Evolutionary conservation across 2,329 filamentous ascomycete genomes (phyloP).

Genomic region (Neofusicoccum cordaticola): DNA sequence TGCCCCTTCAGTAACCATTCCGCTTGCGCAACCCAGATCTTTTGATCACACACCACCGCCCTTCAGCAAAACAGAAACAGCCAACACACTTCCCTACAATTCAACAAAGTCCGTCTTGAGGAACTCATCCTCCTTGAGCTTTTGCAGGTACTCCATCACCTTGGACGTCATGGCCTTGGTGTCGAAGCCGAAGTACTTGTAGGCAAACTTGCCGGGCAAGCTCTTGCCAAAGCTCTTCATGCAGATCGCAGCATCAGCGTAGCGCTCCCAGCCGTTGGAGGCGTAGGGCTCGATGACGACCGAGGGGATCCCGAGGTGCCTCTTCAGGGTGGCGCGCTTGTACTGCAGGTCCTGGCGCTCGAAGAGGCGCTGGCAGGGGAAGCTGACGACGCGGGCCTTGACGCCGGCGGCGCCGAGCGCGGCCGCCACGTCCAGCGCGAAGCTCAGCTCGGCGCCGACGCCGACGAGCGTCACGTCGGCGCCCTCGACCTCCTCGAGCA

Average conservation of each 20-base stretch:
- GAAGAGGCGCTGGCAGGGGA: conserved; percentile 52
- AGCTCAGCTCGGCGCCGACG: conserved; percentile 50
- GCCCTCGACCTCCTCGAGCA: conserved; percentile 43
- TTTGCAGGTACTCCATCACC: conserved; percentile 36
- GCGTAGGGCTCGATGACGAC: conserved; percentile 62
- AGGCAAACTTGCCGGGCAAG: conserved; percentile 54
- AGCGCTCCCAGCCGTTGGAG: conserved; percentile 59
- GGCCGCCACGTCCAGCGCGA: conserved; percentile 43
- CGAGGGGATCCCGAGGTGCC: conserved; percentile 43
- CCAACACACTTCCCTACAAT: conserved; percentile 19
- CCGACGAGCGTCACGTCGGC: conserved; percentile 51
- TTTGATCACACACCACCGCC: too few species aligned
- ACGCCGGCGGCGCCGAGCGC: conserved; percentile 45
- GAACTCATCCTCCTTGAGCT: conserved; percentile 33
- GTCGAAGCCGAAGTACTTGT: conserved; percentile 57
- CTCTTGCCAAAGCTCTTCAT: conserved; percentile 57
- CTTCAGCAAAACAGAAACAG: too few species aligned
- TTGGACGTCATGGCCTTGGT: conserved; percentile 43
- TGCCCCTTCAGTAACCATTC: too few species aligned
- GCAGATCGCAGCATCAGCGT: conserved; percentile 55
- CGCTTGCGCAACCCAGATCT: too few species aligned
- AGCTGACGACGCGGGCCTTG: conserved; percentile 48
- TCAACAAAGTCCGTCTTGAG: conserved; percentile 33
- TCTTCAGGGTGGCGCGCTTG: conserved; percentile 45
- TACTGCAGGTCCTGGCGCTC: conserved; percentile 48